Percentiles rank a stretch among this genome's conserved stretches.
Conservation (phyloP, 2,329 filamentous ascomycete species). For the Phaeosphaeria sp. region DNA sequence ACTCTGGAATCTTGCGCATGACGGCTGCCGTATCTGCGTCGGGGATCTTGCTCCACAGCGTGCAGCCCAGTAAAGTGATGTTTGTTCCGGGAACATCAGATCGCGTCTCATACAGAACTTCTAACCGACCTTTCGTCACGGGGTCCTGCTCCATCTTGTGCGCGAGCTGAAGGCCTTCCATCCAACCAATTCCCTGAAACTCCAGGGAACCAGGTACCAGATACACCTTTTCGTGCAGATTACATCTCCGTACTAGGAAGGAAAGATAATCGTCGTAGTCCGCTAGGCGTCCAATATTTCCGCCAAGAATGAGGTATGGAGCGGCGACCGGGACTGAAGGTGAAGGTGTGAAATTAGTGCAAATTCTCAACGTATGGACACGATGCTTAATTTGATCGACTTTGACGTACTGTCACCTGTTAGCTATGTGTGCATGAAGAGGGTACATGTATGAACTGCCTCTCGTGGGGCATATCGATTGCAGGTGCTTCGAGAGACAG, state of each 20-base stretch:
- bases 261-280: constrained; percentile 42
- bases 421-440: too few relatives aligned
- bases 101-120: constrained; percentile 54
- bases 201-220: constrained; percentile 38
- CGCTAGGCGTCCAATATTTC: constrained; percentile 39
- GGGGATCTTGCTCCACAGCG: constrained; percentile 63
- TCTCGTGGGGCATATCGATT: too few relatives aligned
- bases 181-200: constrained; percentile 33
- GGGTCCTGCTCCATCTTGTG: constrained; percentile 37
- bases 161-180: constrained; percentile 34
- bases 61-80: constrained; percentile 64
- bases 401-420: too few relatives aligned
- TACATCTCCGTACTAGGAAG: constrained; percentile 36
- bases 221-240: constrained; percentile 39
- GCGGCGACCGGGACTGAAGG: constrained; percentile 36
- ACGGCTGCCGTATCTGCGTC: constrained; percentile 50
- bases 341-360: too few relatives aligned
- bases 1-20: constrained; percentile 59
- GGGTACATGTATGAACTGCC: too few relatives aligned
- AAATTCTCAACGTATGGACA: too few relatives aligned
- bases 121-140: constrained; percentile 43
- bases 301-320: constrained; percentile 38
- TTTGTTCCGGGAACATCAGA: constrained; percentile 51
- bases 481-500: too few relatives aligned
- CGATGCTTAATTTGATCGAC: too few relatives aligned